Base-by-base conservation (phyloP, 768 basidiomycete genomes). In the Amyloporia xantha region DNA sequence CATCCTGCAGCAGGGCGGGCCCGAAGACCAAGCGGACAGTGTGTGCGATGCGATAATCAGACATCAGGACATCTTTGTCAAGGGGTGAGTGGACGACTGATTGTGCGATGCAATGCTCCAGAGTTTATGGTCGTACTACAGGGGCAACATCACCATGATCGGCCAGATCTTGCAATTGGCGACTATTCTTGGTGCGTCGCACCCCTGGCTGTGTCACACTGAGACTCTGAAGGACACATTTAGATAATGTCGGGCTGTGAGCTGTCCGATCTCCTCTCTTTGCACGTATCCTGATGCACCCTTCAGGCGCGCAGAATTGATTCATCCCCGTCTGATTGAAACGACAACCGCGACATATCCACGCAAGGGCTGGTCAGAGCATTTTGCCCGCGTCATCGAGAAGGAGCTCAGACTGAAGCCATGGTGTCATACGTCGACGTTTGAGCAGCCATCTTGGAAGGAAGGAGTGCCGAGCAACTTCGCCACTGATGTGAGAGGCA, bases 11-110 rank as follows among this genome's bases (percentile, higher is more conserved):
- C 59, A 62, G 4, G 71, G 71, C 1, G 73, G 73, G 11, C 61
- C 63, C 1, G 71, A 72, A 59, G 74, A 77, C 54, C 73, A 77
- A 52, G 76, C 77, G 11, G 77, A 78, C 54, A 68, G 69, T 41
- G 69, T 78, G 10, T 75, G 72, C 54, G 77, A 78, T 53, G 72
- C 74, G 35, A 74, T 77, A 53, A 64, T 74, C 42, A 59, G 75
- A 30, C 76, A 76, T 60, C 74, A 77, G 50, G 67, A 68, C 33
- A 63, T 66, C 47, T 73, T 75, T 49, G 72, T 74, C 2, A 72
- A 69, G 55, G 73, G 72, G 72, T 70, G 27, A 35, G 64, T 55
- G 10, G 7, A 7, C 11, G 1, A 7, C n/a, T n/a, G n/a, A n/a
- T 13, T 25, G 6, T 36, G 35, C 17, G 24, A 10, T 38, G 24